Percentiles rank a stretch among this genome's conserved stretches.
Evolutionary conservation across 1,139 yeast species (phyloP).

Genomic region (Geotrichum aggregatum): DNA sequence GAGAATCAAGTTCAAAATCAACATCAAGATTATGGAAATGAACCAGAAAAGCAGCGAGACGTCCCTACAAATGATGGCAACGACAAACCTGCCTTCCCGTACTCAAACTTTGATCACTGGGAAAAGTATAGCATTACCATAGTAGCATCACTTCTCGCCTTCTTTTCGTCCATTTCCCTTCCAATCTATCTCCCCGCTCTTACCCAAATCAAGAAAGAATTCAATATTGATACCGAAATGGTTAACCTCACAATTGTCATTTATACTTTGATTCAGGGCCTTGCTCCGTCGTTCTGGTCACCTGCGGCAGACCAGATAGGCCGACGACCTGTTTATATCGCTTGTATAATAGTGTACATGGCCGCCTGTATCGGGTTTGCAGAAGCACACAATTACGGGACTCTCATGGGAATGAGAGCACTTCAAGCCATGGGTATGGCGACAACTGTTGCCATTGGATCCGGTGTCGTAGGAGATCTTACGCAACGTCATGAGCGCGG

Average conservation of each 20-base stretch:
- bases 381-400: conserved; percentile 49
- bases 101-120: conserved; percentile 38
- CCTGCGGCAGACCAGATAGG: conserved; percentile 65
- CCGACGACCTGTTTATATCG: conserved; percentile 58
- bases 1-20: no score
- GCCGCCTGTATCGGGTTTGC: conserved; percentile 62
- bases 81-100: background rate
- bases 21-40: no score
- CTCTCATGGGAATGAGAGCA: conserved; percentile 55
- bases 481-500: conserved; percentile 51
- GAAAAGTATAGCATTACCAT: conserved; percentile 42
- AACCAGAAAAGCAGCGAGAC: no score
- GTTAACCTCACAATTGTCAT: conserved; percentile 68
- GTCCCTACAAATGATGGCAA: no score
- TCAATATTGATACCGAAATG: conserved; percentile 50
- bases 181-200: conserved; percentile 74
- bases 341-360: conserved; percentile 51
- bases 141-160: conserved; percentile 46
- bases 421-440: conserved; percentile 68
- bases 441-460: conserved; percentile 61
- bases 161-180: conserved; percentile 62
- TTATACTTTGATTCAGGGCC: conserved; percentile 66
- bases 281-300: conserved; percentile 61
- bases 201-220: conserved; percentile 49
- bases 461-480: conserved; percentile 37